These are phyloP conservation scores for Porcisia deanei DNA, from an alignment of 208 protist genomes.

Conservation along the genomic window DNA sequence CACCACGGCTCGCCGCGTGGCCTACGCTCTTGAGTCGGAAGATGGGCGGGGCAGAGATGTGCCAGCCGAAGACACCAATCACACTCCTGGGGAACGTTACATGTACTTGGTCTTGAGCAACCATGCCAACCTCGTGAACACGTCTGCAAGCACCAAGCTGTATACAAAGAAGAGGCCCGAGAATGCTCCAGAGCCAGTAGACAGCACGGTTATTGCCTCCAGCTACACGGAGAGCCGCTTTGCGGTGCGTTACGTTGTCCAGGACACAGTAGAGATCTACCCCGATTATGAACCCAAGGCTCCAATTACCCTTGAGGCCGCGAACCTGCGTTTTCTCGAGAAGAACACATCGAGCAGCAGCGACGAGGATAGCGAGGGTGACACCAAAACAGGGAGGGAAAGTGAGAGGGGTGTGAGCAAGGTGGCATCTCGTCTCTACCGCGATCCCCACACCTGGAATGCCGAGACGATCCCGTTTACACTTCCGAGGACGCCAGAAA, in stretches of 20 bases:
- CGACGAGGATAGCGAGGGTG: conserved; percentile 3
- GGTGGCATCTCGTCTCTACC: conserved; percentile 28
- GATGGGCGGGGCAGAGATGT: neutral
- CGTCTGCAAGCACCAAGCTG: conserved; percentile 19
- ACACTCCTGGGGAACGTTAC: conserved; percentile 9
- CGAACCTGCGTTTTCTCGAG: conserved; percentile 29
- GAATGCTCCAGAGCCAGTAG: neutral
- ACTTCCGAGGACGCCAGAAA: conserved; percentile 8
- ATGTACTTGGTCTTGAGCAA: conserved; percentile 31
- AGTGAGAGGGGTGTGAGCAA: conserved; percentile 3
- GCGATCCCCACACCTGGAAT: conserved; percentile 36
- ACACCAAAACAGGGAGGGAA: neutral
- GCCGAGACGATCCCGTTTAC: conserved; percentile 35
- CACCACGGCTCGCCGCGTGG: conserved; percentile 16
- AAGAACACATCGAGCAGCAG: neutral
- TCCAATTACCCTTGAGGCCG: conserved; percentile 19
- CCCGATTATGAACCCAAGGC: conserved; percentile 26
- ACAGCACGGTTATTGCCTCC: neutral
- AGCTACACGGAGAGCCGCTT: conserved; percentile 36
- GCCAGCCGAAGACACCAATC: neutral
- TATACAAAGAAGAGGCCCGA: conserved; percentile 13
- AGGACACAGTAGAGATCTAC: conserved; percentile 32
- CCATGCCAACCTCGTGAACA: conserved; percentile 36
- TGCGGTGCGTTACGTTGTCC: conserved; percentile 28
- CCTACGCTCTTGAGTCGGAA: conserved; percentile 16